Percentiles rank a stretch among this genome's conserved stretches.
phyloP scores from a whole-genome alignment of 148 eudicot species.

The Chenopodium berlandieri region DNA sequence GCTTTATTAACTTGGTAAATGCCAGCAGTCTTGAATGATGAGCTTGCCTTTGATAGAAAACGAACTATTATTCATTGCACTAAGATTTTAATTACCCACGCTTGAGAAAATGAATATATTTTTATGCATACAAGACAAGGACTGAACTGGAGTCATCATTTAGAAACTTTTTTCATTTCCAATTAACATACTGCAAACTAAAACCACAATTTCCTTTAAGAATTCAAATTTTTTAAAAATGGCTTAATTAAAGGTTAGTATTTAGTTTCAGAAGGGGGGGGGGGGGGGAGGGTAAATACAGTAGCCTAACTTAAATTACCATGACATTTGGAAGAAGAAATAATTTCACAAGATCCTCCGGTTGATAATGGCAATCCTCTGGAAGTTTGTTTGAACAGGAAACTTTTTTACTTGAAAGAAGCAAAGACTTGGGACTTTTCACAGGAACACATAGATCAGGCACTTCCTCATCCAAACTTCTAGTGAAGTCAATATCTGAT shows the following conservation, averaged over 20 bases:
- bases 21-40: background rate
- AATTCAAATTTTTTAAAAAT: background rate
- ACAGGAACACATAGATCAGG: constrained; percentile 67
- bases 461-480: constrained; percentile 46
- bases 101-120: too few relatives aligned
- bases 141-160: background rate
- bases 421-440: constrained; percentile 74
- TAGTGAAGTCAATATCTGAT: constrained; percentile 65
- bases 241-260: background rate
- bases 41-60: background rate
- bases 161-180: background rate
- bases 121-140: background rate
- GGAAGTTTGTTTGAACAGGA: constrained; percentile 71
- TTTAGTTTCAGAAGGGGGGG: too few relatives aligned
- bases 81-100: background rate
- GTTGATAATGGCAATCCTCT: constrained; percentile 96
- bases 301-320: constrained; percentile 44
- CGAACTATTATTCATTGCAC: background rate
- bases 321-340: constrained; percentile 79
- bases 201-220: background rate
- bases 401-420: constrained; percentile 61
- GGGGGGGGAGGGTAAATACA: background rate
- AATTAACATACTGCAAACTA: too few relatives aligned
- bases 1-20: background rate
- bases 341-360: constrained; percentile 89